Conservation (phyloP, 495 filamentous ascomycete genomes). For the Haplographium delicatum region DNA sequence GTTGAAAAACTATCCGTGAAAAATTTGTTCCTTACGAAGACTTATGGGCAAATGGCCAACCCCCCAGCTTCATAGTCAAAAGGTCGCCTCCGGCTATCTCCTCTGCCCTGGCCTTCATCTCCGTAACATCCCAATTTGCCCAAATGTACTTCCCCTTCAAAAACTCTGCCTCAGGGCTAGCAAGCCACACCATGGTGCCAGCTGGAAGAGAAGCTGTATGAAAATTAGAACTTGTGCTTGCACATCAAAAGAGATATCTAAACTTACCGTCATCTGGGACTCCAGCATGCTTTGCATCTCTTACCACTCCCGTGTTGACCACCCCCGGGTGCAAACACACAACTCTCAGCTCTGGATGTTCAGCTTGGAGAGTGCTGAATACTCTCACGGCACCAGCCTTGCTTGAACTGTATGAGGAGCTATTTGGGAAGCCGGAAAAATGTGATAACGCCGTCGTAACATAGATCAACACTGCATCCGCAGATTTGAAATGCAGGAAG, state of each 20-base stretch:
- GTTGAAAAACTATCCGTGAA: too few relatives aligned
- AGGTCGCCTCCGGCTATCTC: constrained; percentile 30
- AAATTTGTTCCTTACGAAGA: too few relatives aligned
- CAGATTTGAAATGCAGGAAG: not conserved
- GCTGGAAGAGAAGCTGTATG: not conserved
- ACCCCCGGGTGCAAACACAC: not conserved
- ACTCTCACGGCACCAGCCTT: not conserved
- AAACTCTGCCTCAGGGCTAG: constrained; percentile 40
- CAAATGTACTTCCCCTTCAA: constrained; percentile 40
- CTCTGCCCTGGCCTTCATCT: constrained; percentile 35
- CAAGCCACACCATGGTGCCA: constrained; percentile 42
- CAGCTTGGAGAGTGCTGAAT: not conserved
- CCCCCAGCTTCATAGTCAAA: constrained; percentile 5
- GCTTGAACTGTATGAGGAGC: not conserved
- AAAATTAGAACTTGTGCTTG: not conserved
- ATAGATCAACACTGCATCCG: not conserved
- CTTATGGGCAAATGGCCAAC: constrained; percentile 1
- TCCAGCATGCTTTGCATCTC: not conserved
- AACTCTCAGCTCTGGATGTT: not conserved
- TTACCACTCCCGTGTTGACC: not conserved
- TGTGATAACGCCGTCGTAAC: not conserved
- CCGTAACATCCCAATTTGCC: constrained; percentile 49
- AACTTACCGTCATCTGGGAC: not conserved
- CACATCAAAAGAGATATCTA: not conserved
- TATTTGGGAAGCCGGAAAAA: not conserved